phyloP scores from a whole-genome alignment of 148 eudicot species.

The Rhododendron molle region DNA sequence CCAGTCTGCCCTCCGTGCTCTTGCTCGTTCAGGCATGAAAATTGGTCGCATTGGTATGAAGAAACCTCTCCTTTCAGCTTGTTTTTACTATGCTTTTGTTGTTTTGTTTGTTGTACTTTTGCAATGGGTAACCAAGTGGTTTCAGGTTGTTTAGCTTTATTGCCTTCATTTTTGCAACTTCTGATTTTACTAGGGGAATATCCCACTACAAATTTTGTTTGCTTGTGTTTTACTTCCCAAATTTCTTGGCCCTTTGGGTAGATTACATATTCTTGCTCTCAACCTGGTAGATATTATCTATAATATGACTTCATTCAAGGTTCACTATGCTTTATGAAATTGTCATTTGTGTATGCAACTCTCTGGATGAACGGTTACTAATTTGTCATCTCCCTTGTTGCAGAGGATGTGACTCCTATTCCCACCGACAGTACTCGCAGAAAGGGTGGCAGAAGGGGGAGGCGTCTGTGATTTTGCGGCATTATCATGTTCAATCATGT shows the following conservation, averaged over 20 bases:
- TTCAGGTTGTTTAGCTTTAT: background rate
- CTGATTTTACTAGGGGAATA: background rate
- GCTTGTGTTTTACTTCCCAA: background rate
- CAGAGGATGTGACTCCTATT: conserved; percentile 94
- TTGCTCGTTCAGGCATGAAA: conserved; percentile 20
- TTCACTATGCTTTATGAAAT: background rate
- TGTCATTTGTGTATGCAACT: background rate
- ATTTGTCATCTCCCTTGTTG: background rate
- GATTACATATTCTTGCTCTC: background rate
- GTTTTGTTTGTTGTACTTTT: background rate
- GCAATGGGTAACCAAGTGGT: background rate
- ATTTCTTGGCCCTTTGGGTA: background rate
- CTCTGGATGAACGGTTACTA: background rate
- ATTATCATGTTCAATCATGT: background rate
- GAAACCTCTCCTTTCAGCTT: background rate
- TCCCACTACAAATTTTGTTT: background rate
- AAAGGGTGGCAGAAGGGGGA: conserved; percentile 94
- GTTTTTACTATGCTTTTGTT: background rate
- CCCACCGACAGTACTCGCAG: conserved; percentile 87
- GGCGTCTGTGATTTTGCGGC: conserved; percentile 56
- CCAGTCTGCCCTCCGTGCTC: conserved; percentile 21
- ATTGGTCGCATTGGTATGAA: conserved; percentile 17
- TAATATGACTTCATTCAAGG: background rate
- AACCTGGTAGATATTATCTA: background rate
- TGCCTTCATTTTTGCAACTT: background rate